Evolutionary conservation across 2,329 filamentous ascomycete genomes (phyloP).

Genomic region (Berkeleyomyces rouxiae): DNA sequence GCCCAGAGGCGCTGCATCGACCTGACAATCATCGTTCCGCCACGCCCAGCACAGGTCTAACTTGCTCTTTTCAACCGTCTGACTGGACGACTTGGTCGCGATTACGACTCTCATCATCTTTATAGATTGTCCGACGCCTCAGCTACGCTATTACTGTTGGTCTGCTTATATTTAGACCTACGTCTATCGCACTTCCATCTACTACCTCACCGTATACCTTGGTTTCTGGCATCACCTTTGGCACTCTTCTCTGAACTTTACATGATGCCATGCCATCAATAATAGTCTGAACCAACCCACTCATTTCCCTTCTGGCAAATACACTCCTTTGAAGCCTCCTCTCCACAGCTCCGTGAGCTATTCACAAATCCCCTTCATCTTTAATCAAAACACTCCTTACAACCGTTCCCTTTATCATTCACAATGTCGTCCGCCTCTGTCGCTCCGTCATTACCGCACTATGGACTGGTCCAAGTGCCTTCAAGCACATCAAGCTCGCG

Average conservation of each 20-base stretch:
- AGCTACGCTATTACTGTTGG: background rate
- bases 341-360: background rate
- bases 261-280: constrained; percentile 3
- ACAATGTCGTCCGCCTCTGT: constrained; percentile 2
- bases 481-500: constrained; percentile 2
- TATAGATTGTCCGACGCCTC: background rate
- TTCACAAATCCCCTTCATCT: background rate
- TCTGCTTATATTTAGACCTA: background rate
- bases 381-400: background rate
- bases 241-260: background rate
- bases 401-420: background rate
- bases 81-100: background rate
- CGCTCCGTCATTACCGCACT: background rate
- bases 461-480: background rate
- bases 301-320: background rate
- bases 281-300: background rate
- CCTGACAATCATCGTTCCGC: constrained; percentile 1
- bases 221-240: background rate
- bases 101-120: background rate
- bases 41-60: background rate
- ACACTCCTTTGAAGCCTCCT: background rate
- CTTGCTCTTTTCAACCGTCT: background rate
- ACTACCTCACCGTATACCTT: background rate
- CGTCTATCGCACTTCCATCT: background rate
- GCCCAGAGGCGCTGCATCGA: background rate